Conservation (phyloP, 2,329 filamentous ascomycete species). For the Coniella lustricola region DNA sequence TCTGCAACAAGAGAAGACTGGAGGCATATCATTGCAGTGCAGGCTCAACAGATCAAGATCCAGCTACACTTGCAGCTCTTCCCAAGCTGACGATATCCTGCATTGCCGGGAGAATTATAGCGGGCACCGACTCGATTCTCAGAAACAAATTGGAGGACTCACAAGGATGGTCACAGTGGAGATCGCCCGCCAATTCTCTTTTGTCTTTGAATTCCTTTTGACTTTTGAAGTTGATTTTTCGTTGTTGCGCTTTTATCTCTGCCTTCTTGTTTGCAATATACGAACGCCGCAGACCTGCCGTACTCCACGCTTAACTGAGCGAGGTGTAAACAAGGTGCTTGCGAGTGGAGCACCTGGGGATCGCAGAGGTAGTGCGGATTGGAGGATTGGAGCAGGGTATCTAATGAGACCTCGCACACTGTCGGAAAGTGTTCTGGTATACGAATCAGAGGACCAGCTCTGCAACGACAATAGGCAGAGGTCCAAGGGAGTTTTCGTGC, state of each 20-base stretch:
- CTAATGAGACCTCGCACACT: neutral
- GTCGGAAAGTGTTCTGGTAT: neutral
- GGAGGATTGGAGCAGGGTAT: neutral
- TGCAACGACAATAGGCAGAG: neutral
- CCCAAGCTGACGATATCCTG: slow-evolving; percentile 3
- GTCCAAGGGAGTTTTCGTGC: neutral
- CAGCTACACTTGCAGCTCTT: neutral
- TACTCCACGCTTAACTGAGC: neutral
- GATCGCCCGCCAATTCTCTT: neutral
- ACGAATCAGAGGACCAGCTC: neutral
- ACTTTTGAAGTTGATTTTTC: neutral
- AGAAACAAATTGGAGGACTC: slow-evolving; percentile 5
- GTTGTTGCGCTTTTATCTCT: neutral
- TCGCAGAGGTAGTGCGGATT: neutral
- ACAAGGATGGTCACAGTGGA: neutral
- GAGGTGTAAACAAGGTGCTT: neutral
- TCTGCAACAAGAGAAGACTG: no score
- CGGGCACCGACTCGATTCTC: neutral
- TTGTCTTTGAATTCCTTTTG: neutral
- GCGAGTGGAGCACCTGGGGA: slow-evolving; percentile 9
- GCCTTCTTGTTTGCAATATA: neutral
- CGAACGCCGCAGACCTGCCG: neutral
- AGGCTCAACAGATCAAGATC: neutral
- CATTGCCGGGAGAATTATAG: neutral
- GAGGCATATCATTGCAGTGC: no score